These are phyloP conservation scores for Rhodotorula sp. DNA, from an alignment of 1,284 basidiomycete species.

Conservation along the genomic window DNA sequence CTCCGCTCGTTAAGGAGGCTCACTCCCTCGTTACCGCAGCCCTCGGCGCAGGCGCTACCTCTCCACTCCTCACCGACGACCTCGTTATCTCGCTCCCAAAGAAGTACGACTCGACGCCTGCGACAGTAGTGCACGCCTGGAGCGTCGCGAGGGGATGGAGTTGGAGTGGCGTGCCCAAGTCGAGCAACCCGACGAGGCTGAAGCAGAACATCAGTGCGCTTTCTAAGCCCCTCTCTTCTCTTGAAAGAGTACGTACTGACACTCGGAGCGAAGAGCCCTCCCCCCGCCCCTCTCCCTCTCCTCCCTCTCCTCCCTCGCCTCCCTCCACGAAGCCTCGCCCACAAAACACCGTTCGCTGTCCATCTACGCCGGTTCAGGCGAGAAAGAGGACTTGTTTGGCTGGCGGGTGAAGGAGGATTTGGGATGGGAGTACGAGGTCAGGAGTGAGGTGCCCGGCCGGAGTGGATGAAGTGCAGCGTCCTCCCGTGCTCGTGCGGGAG, in stretches of 20 bases:
- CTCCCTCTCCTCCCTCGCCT: neutral
- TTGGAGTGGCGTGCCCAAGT: slow-evolving; percentile 19
- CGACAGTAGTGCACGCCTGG: slow-evolving; percentile 7
- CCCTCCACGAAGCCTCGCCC: neutral
- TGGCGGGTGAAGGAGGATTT: slow-evolving; percentile 13
- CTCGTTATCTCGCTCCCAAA: neutral
- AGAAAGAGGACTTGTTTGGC: neutral
- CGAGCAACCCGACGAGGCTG: neutral
- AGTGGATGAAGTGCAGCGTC: no score
- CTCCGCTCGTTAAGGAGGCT: slow-evolving; percentile 56
- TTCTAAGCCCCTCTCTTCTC: neutral
- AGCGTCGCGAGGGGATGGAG: slow-evolving; percentile 6
- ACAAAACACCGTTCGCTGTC: slow-evolving; percentile 6
- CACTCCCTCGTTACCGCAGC: neutral
- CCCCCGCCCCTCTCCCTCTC: neutral
- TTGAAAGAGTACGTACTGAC: neutral
- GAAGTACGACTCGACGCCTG: slow-evolving; percentile 1
- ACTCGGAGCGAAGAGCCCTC: neutral
- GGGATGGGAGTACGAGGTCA: slow-evolving; percentile 3
- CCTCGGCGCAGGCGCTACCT: neutral
- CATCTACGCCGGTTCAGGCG: neutral
- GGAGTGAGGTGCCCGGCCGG: no score
- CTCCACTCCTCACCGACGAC: slow-evolving; percentile 7
- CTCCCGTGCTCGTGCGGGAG: no score
- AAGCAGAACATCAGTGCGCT: slow-evolving; percentile 8